Evolutionary conservation across 768 basidiomycete genomes (phyloP).

Genomic region (Xerocomellus chrysenteron): DNA sequence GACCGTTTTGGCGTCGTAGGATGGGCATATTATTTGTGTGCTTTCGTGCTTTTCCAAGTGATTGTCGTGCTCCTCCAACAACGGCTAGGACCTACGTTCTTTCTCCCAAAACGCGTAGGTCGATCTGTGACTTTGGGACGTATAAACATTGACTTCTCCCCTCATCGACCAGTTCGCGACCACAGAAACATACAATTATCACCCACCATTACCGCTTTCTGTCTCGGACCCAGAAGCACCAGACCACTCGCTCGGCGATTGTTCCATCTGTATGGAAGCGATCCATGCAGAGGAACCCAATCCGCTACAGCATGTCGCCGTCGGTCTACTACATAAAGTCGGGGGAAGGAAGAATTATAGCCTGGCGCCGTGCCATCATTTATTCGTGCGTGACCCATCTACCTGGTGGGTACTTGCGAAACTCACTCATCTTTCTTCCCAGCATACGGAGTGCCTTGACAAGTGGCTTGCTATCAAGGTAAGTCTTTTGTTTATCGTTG

Average conservation of each 20-base stretch:
- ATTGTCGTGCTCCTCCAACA: slow-evolving; percentile 69
- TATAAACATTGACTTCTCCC: neutral
- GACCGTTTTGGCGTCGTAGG: slow-evolving; percentile 35
- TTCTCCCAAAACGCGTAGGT: slow-evolving; percentile 69
- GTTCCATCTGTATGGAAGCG: slow-evolving; percentile 91
- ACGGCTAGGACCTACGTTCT: slow-evolving; percentile 75
- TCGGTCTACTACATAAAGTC: slow-evolving; percentile 38
- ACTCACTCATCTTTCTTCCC: neutral
- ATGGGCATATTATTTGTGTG: slow-evolving; percentile 63
- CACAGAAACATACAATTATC: slow-evolving; percentile 76
- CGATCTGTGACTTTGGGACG: neutral
- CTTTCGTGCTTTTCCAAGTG: slow-evolving; percentile 63
- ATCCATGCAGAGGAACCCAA: slow-evolving; percentile 55
- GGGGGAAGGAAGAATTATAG: slow-evolving; percentile 67
- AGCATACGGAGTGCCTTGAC: slow-evolving; percentile 89
- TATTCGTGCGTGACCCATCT: slow-evolving; percentile 59
- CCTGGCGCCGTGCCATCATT: slow-evolving; percentile 84
- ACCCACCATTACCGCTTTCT: slow-evolving; percentile 63
- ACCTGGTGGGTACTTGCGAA: neutral
- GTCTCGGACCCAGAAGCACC: slow-evolving; percentile 71
- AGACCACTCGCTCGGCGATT: slow-evolving; percentile 78
- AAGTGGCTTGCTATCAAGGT: slow-evolving; percentile 82
- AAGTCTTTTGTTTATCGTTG: neutral
- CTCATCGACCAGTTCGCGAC: slow-evolving; percentile 49
- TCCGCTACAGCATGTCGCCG: slow-evolving; percentile 34